phyloP scores from a whole-genome alignment of 345 rosid genomes.

The Luvunga scandens region DNA sequence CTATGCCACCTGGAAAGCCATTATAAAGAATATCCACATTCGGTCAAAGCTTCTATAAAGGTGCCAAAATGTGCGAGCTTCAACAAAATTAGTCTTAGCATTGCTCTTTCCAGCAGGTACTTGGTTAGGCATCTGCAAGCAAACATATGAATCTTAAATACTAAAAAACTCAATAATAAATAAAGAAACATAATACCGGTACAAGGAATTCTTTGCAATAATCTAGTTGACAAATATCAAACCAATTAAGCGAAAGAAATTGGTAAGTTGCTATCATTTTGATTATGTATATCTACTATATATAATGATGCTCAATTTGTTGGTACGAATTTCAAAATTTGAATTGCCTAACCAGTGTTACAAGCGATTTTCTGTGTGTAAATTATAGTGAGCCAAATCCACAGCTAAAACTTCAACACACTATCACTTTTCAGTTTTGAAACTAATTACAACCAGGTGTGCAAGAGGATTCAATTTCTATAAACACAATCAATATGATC shows the following conservation, averaged over 20 bases:
- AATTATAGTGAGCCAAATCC: background rate
- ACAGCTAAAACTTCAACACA: background rate
- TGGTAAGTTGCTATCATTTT: background rate
- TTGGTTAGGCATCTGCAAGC: constrained; percentile 56
- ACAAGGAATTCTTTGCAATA: background rate
- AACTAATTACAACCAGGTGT: background rate
- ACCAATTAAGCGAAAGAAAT: background rate
- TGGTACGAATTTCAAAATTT: background rate
- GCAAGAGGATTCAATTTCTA: background rate
- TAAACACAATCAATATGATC: background rate
- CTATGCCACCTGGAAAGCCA: constrained; percentile 78
- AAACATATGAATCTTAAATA: background rate
- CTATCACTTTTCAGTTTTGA: background rate
- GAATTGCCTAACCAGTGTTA: background rate
- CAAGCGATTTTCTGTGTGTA: background rate
- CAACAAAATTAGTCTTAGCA: constrained; percentile 98
- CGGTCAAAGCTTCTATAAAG: constrained; percentile 93
- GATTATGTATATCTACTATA: background rate
- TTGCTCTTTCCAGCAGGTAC: constrained; percentile 45
- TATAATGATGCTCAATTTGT: background rate
- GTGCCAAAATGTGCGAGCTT: constrained; percentile 95
- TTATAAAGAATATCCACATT: constrained; percentile 89
- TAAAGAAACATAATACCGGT: background rate
- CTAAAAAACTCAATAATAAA: background rate
- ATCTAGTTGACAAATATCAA: background rate